Evolutionary conservation across 768 basidiomycete species (phyloP).

Genomic region (Boletus vinaceobasis): DNA sequence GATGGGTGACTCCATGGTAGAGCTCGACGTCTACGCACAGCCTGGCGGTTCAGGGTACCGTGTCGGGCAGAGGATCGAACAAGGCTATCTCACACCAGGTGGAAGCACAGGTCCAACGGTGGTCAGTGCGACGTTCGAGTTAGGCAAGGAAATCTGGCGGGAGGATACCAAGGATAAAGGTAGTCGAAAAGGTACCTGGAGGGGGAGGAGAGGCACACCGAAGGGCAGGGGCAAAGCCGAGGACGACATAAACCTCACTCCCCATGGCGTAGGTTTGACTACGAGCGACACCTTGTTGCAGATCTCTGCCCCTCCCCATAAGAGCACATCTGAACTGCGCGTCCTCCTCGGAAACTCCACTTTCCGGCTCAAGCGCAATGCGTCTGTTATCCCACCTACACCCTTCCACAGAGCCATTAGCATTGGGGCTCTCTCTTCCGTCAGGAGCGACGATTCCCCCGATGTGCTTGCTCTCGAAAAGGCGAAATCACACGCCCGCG

Average conservation of each 20-base stretch:
- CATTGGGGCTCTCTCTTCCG: background rate
- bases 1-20: constrained; percentile 45
- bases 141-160: constrained; percentile 23
- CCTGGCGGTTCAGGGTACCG: constrained; percentile 37
- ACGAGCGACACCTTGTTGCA: constrained; percentile 53
- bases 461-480: constrained; percentile 58
- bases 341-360: constrained; percentile 60
- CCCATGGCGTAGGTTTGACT: constrained; percentile 32
- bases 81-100: constrained; percentile 31
- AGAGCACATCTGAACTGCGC: constrained; percentile 56
- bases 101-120: constrained; percentile 20
- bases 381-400: constrained; percentile 38
- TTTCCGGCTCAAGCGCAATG: constrained; percentile 53
- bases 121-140: constrained; percentile 10
- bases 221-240: constrained; percentile 4
- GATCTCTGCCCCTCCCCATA: constrained; percentile 44
- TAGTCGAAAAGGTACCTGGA: constrained; percentile 15
- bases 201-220: constrained; percentile 3
- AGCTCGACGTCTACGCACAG: constrained; percentile 36
- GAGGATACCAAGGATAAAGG: constrained; percentile 8
- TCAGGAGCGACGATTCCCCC: constrained; percentile 12
- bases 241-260: constrained; percentile 4
- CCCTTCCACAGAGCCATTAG: constrained; percentile 8
- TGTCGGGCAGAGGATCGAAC: constrained; percentile 39
- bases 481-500: constrained; percentile 67